phyloP scores from a whole-genome alignment of 2,329 filamentous ascomycete species.

The Paracoccidioides lutzii region DNA sequence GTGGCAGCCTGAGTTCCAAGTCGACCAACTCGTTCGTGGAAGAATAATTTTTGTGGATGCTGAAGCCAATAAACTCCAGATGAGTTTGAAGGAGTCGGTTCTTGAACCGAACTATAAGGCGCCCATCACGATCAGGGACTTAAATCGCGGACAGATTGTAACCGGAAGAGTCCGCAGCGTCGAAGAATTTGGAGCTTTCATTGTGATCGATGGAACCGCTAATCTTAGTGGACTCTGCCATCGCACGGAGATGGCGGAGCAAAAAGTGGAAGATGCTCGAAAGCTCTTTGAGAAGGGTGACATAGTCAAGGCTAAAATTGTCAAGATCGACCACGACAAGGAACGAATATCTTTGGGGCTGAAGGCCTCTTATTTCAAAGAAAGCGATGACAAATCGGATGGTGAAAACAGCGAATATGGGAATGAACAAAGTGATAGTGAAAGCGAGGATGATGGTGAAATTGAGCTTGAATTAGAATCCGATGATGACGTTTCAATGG shows the following conservation, averaged over 20 bases:
- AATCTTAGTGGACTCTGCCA: constrained; percentile 93
- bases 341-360: constrained; percentile 77
- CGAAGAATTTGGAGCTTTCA: constrained; percentile 88
- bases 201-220: constrained; percentile 71
- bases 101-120: constrained; percentile 68
- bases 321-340: constrained; percentile 62
- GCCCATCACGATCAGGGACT: constrained; percentile 59
- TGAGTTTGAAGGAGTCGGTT: constrained; percentile 77
- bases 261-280: constrained; percentile 65
- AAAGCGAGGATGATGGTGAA: constrained; percentile 24
- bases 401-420: constrained; percentile 28
- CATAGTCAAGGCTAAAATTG: constrained; percentile 77
- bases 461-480: constrained; percentile 21
- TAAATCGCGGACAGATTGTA: constrained; percentile 66
- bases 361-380: constrained; percentile 81
- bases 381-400: constrained; percentile 39
- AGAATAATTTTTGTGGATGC: constrained; percentile 63
- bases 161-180: constrained; percentile 89
- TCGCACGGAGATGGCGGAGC: constrained; percentile 80
- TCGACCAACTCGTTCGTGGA: constrained; percentile 83
- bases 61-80: constrained; percentile 57
- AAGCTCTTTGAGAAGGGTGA: constrained; percentile 86
- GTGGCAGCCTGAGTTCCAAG: constrained; percentile 79
- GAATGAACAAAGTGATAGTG: constrained; percentile 33
- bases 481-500: constrained; percentile 27